Base-by-base conservation (phyloP, 2,329 filamentous ascomycete genomes). In the Alternaria brassicae region DNA sequence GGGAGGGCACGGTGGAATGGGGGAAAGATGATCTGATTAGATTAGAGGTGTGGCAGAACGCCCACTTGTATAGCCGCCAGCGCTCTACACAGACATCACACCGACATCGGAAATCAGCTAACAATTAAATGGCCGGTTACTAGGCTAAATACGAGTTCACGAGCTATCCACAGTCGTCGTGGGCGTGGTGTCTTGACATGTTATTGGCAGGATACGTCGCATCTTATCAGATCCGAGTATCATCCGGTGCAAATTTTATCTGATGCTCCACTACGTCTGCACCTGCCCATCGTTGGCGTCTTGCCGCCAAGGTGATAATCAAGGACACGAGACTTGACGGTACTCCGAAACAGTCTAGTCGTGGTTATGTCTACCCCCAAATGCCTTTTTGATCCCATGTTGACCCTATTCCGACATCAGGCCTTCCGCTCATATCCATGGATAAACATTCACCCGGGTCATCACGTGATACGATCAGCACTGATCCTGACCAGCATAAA, bases 21-120 rank as follows among this genome's bases (percentile, higher is more conserved):
- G 49, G 36, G 55, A 30, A 49, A 63, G 71, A 74, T 72, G 73
- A 77, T 77, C 74, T 72, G 73, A 77, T 77, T 72, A 77, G 73
- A 75, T 76, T 57, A 48, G 6, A 9, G 10, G 21, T 17, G 40
- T 32, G 27, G 49, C 30, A 49, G 47, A 34, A 34, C 39, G 10
- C 42, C 48, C 34, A 39, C 45, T 53, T 49, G 50, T 62, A 57
- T 61, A 60, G 60, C 54, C 41, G 50, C 17, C 37, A 21, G 13
- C 47, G 37, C 47, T 48, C 36, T 48, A 19, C 42, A 44, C 41
- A 21, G n/a, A 36, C 34, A 25, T 21, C 27, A 51, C 37, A 62
- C 57, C 60, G 60, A 63, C 60, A 65, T 65, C 60, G 60, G 62
- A 49, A 60, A 65, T 60, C 39, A 50, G 39, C 36, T 56, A 52